A percentile compares a stretch with the other conserved stretches of the same genome.
Conservation (phyloP, 306 rosid genomes). For the Vicia sativa region DNA sequence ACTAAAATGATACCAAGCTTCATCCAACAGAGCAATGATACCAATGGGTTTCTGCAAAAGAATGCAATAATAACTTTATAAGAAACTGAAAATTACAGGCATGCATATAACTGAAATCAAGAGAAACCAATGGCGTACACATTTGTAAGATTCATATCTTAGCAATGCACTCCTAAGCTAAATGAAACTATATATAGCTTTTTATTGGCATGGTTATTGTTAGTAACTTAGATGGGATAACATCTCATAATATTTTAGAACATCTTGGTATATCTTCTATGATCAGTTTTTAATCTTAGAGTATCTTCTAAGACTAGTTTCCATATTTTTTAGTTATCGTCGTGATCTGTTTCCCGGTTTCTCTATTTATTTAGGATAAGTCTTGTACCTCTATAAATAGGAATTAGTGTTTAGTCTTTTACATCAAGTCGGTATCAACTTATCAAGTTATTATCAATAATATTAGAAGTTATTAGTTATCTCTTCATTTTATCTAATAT, state of each 20-base stretch:
- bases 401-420: background rate
- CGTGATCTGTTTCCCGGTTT: background rate
- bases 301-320: background rate
- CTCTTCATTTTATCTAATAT: background rate
- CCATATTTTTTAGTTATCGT: background rate
- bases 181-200: constrained; percentile 31
- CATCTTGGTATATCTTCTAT: background rate
- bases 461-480: background rate
- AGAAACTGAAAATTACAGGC: constrained; percentile 36
- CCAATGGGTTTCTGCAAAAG: constrained; percentile 96
- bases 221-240: background rate
- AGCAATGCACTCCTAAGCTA: constrained; percentile 11
- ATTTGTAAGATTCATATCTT: constrained; percentile 22
- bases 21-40: constrained; percentile 85
- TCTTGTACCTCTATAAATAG: background rate
- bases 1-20: constrained; percentile 87
- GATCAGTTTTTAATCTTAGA: background rate
- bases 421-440: background rate
- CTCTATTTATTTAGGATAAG: constrained; percentile 6
- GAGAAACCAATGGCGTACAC: background rate
- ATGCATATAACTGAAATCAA: constrained; percentile 18
- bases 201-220: constrained; percentile 7
- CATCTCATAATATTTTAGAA: background rate
- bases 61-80: constrained; percentile 35
- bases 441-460: background rate